Evolutionary conservation across 2,329 filamentous ascomycete species (phyloP), one percentile per base, ranked within the genome.

Genomic region (Neopestalotiopsis sp.): DNA sequence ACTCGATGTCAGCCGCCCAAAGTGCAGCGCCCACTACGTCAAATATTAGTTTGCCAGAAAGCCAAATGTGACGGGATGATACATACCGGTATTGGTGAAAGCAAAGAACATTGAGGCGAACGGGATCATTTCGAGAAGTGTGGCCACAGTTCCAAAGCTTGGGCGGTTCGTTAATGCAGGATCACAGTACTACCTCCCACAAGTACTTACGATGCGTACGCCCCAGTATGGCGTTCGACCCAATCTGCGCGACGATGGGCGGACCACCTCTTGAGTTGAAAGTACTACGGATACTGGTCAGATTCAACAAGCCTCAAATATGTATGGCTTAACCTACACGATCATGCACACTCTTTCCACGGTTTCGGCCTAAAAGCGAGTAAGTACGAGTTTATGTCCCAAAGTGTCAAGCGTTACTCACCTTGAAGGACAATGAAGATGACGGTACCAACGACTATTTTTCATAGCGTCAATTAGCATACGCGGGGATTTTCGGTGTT

Each of bases 1-100:
- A 79, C 79, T 97, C 94, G 69, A 97, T 88, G 79, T 97, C 94
- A 20, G 94, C 93, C 56, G 95, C 95, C 94, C 94, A 98, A n/a
- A 98, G 83, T 7, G 95, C 95, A 67, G 95, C 95, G 7, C 94
- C 95, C 69, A 97, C 94, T 90, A 62, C 7, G 58, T 32, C 12
- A 69, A 34, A 58, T 70, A 70, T 78, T 67, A 77, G 70, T 70
- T 20, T 28, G 24, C 12, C 20, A 20, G 24, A 56, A 13, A 6
- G 38, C 4, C 30, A 59, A 2, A n/a, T 53, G 63, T 6, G 7
- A 9, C 61, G 42, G 57, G 73, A 56, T 56, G 53, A 70, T 28
- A 32, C 34, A 76, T 82, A 88, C 89, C 88, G 1, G 93, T 92
- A 79, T 97, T 98, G 17, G 94, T 97, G 79, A 97, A 98, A 0